These are phyloP conservation scores for Solanum bulbocastanum DNA, from an alignment of 257 asterid genomes.

Conservation along the genomic window DNA sequence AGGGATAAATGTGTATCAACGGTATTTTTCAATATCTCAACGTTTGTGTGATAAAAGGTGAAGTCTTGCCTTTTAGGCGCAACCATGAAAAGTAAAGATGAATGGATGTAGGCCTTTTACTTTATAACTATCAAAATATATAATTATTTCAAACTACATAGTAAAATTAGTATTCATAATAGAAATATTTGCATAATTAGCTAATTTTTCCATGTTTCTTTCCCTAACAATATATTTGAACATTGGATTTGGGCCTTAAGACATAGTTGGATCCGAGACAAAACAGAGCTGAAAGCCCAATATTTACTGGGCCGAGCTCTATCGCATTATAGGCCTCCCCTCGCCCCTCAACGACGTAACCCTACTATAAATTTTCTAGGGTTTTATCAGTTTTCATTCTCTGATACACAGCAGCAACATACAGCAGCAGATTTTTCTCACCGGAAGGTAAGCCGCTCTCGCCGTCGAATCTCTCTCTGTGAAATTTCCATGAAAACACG, in stretches of 20 bases:
- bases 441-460: background rate
- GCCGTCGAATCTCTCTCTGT: background rate
- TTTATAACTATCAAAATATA: too few species aligned
- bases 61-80: fast-evolving
- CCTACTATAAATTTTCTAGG: background rate
- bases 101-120: background rate
- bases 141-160: too few species aligned
- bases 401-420: background rate
- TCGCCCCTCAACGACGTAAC: background rate
- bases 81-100: background rate
- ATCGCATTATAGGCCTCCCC: background rate
- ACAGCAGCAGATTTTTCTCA: background rate
- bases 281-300: background rate
- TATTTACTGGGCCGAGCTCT: background rate
- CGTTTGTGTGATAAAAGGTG: background rate
- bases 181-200: too few species aligned
- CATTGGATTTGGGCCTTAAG: background rate
- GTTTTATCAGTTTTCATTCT: background rate
- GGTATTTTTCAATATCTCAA: background rate
- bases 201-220: background rate
- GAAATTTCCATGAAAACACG: background rate
- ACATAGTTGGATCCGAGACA: background rate
- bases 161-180: too few species aligned
- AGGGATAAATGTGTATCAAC: background rate
- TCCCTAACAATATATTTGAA: background rate